Base-by-base conservation (phyloP, 257 asterid genomes). In the Solanum virginianum region DNA sequence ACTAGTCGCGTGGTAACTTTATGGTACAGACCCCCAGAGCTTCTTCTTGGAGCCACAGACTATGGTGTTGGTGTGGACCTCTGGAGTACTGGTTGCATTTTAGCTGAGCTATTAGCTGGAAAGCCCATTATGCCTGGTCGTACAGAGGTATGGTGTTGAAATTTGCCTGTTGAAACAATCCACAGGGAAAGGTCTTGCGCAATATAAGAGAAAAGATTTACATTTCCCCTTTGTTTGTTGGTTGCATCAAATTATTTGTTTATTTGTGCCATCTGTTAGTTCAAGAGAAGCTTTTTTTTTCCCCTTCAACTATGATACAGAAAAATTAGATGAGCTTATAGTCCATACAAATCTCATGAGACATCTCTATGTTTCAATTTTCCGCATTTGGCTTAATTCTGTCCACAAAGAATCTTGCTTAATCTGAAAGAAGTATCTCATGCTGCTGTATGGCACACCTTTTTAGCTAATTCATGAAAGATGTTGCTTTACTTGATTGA, bases 51-150 rank as follows among this genome's bases (percentile, higher is more conserved):
- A 29, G 97, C 97, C 54, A 93, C 98, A 3, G 89, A 92, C 63
- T 95, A 95, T 89, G 97, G 98, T 8, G 94, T 94, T 16, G 97
- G 98, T n/a, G 91, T 94, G 80, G 98, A 95, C 88, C 94, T 95
- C 81, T 95, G 98, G 98, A 95, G 98, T 59, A 94, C 97, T 45
- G 98, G 98, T 43, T 95, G 98, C 87, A 95, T 95, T 89, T 90
- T 95, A 82, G 98, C 97, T 0, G 98, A 95, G 90, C 87, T 95
- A 77, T 92, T 93, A 87, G 93, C 95, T 71, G 97, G 97, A 88
- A 95, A 93, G 90, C 98, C 98, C 84, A 91, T 93, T 81, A 93
- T 95, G 98, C 95, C 98, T 7, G 98, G 98, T 11, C 94, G 98
- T 15, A 95, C 98, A 8, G 98, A 95, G 98, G 98, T 94, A 79